A percentile compares a stretch with the other conserved stretches of the same genome.
Evolutionary conservation across 164 flowering plant species (phyloP).

Genomic region (Sextonia rubra): DNA sequence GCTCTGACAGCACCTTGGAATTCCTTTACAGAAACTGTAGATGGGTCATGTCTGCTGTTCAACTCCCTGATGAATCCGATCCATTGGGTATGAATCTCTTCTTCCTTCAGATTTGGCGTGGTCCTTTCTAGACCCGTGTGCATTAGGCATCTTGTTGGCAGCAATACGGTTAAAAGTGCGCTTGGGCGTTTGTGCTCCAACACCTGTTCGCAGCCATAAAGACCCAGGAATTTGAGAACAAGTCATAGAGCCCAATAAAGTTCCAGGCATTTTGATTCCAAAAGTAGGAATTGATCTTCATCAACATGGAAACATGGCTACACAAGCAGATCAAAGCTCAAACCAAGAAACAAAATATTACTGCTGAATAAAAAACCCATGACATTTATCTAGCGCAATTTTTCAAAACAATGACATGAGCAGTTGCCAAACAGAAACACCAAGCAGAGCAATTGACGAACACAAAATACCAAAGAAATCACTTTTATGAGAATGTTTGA

Average conservation of each 20-base stretch:
- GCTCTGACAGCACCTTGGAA: not conserved
- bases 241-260: not conserved
- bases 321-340: not conserved
- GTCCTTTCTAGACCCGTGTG: conserved; percentile 35
- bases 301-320: not conserved
- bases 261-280: not conserved
- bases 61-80: conserved; percentile 17
- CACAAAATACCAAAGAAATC: not conserved
- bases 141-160: conserved; percentile 25
- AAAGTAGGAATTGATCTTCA: not conserved
- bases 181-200: conserved; percentile 28
- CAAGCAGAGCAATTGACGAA: not conserved
- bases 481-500: not conserved
- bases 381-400: not conserved
- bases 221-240: not conserved
- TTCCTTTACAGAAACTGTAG: conserved; percentile 5
- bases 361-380: not conserved
- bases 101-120: conserved; percentile 24
- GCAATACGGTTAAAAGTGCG: conserved; percentile 22
- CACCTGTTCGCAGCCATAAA: conserved; percentile 15
- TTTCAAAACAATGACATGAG: too few relatives aligned
- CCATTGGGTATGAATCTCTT: conserved; percentile 23
- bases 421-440: not conserved
- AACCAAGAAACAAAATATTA: not conserved
- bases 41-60: conserved; percentile 14